A percentile compares a stretch with the other conserved stretches of the same genome.
Conservation (phyloP, 768 basidiomycete genomes). For the Boletus sp. region DNA sequence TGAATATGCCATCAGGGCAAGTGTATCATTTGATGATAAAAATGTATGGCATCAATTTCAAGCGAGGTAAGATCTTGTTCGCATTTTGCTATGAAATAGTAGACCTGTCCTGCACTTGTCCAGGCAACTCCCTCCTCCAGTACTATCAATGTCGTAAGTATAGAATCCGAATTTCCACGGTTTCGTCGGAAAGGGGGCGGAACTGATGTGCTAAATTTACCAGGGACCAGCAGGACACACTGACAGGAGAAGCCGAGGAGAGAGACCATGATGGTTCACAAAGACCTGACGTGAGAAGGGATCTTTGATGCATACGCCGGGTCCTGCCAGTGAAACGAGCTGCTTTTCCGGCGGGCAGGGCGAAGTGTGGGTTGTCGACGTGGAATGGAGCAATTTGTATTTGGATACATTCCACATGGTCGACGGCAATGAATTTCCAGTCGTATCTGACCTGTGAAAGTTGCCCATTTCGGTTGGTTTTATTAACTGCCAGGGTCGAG, state of each 20-base stretch:
- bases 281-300: neutral
- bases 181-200: neutral
- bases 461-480: neutral
- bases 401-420: neutral
- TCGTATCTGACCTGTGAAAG: neutral
- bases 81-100: too few relatives aligned
- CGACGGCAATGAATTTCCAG: neutral
- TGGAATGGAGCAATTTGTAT: neutral
- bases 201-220: neutral
- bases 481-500: neutral
- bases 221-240: neutral
- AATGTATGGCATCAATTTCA: too few relatives aligned
- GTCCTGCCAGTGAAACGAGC: neutral
- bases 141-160: too few relatives aligned
- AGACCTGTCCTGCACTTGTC: too few relatives aligned
- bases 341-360: neutral
- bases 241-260: neutral
- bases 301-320: too few relatives aligned
- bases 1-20: too few relatives aligned
- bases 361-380: neutral
- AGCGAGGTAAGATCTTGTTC: too few relatives aligned
- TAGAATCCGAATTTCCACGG: conserved; percentile 2
- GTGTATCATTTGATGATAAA: too few relatives aligned
- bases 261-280: neutral
- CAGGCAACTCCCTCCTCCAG: too few relatives aligned